A percentile compares a stretch with the other conserved stretches of the same genome.
Evolutionary conservation across 2,329 filamentous ascomycete genomes (phyloP).

Genomic region (Phaeosphaeria sp.): DNA sequence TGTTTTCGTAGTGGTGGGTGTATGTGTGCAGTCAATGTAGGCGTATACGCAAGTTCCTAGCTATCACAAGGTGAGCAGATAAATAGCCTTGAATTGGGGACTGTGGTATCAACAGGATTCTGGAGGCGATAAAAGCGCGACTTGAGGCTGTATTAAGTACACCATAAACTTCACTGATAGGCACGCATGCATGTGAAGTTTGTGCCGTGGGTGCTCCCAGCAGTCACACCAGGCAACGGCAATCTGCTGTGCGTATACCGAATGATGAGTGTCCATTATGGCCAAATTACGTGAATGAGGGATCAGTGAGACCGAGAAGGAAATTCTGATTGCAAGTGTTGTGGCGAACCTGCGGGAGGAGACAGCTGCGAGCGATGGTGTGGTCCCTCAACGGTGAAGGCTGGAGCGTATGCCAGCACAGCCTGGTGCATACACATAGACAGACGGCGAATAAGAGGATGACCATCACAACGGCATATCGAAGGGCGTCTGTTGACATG

Average conservation of each 20-base stretch:
- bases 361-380: no score
- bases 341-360: no score
- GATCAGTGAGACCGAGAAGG: no score
- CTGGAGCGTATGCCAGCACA: background rate
- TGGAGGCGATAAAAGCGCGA: background rate
- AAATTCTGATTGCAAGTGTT: no score
- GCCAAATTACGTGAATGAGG: no score
- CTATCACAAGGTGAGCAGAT: background rate
- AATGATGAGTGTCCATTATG: no score
- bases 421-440: background rate
- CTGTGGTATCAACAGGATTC: background rate
- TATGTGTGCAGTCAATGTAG: background rate
- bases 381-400: background rate
- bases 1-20: background rate
- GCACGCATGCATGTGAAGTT: background rate
- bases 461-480: background rate
- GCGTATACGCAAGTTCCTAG: background rate
- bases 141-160: background rate
- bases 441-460: background rate
- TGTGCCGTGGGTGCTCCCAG: background rate
- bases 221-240: no score
- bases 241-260: no score
- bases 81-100: background rate
- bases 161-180: background rate
- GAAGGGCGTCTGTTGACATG: slow-evolving; percentile 21